Evolutionary conservation across 2,329 filamentous ascomycete species (phyloP), one percentile per base, ranked within the genome.

Genomic region (Phyllosticta ampelicida): DNA sequence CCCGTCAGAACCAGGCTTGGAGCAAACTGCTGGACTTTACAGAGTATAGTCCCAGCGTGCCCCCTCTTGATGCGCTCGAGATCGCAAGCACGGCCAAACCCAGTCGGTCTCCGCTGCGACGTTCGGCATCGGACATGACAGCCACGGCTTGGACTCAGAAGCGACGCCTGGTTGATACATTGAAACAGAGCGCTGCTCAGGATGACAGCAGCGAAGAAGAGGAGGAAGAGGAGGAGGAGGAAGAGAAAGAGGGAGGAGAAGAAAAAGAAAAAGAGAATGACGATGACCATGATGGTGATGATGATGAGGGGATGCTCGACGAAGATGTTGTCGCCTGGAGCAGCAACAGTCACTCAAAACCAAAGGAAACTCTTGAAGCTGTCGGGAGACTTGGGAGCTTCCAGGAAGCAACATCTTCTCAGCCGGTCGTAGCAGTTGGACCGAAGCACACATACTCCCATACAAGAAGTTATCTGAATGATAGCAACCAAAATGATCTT

Each of bases 391-490:
- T 58, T n/a, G 30, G 44, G 9, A 50, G 53, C 19, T 58, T 51
- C 23, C 55, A 55, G 29, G 56, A 59, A 23, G 28, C 26, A 28
- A 9, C 26, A 1, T 55, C 54, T 8, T 60, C 58, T 13, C 58
- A 60, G 28, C 20, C 50, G 21, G 29, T 55, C 23, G 23, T 44
- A 18, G 23, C 28, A 19, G 36, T 26, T 48, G 62, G 74, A 2
- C 70, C 75, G 4, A 79, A 72, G 62, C 70, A 81, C 50, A 86
- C 83, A 2, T 86, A 86, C 67, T 79, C 80, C 13, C 77, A 77
- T 44, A 75, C 80, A 62, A 76, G 83, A 51, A 83, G 82, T 1
- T 82, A 84, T 61, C 69, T 85, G n/a, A 75, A 78, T 62, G 81
- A 84, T 61, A 66, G 74, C 51, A 74, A 71, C 26, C 64, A 75